Conservation (phyloP, 306 rosid species). For the Geum urbanum region DNA sequence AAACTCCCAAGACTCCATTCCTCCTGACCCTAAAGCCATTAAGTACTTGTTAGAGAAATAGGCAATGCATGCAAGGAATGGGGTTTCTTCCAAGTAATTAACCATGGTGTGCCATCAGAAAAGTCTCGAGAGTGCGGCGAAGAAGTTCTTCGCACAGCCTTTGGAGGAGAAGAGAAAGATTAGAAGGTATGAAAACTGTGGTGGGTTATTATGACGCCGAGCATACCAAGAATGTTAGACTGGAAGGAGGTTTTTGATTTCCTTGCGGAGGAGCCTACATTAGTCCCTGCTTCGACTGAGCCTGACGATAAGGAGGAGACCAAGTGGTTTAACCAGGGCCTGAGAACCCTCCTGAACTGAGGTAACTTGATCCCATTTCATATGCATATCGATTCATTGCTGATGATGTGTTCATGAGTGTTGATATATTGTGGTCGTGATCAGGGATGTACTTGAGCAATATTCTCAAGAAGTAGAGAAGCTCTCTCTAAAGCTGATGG, state of each 20-base stretch:
- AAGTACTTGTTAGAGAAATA: conserved; percentile 36
- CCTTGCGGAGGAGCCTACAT: conserved; percentile 31
- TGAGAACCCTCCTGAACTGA: conserved; percentile 38
- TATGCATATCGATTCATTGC: too few relatives aligned
- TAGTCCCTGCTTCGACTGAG: conserved; percentile 33
- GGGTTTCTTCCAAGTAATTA: conserved; percentile 75
- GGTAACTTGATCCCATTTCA: conserved; percentile 21
- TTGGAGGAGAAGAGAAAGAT: conserved; percentile 56
- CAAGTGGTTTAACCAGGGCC: conserved; percentile 47
- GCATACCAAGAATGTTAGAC: conserved; percentile 66
- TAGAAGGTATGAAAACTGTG: conserved; percentile 27
- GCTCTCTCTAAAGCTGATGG: conserved; percentile 46
- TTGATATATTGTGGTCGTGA: not conserved
- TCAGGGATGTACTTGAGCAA: conserved; percentile 40
- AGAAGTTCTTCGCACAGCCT: conserved; percentile 48
- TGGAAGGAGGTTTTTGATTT: conserved; percentile 77
- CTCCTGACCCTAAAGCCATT: conserved; percentile 3
- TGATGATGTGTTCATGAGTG: too few relatives aligned
- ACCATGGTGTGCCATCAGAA: conserved; percentile 53
- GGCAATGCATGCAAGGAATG: conserved; percentile 54
- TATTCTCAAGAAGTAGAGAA: conserved; percentile 44
- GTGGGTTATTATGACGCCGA: conserved; percentile 60
- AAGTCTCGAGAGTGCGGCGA: conserved; percentile 29
- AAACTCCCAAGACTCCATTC: not conserved
- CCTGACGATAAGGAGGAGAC: conserved; percentile 28